These are phyloP conservation scores for Candida vartiovaarae DNA, from an alignment of 805 yeast species.

Conservation along the genomic window DNA sequence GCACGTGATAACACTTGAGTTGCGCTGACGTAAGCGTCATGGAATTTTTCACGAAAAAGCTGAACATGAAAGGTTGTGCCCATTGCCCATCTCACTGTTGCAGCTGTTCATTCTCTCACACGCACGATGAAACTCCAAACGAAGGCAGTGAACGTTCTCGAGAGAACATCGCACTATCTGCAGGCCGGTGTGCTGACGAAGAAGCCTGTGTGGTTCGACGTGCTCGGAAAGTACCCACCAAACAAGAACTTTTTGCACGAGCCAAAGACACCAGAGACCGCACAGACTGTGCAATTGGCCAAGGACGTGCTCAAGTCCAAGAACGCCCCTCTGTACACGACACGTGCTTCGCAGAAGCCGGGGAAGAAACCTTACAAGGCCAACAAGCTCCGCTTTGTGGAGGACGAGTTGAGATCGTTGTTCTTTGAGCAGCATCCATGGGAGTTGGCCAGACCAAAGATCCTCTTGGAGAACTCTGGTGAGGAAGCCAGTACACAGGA, in stretches of 20 bases:
- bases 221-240: conserved; percentile 81
- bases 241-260: conserved; percentile 40
- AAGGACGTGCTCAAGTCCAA: conserved; percentile 12
- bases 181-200: conserved; percentile 58
- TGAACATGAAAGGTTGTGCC: too few species aligned
- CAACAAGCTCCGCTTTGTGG: conserved; percentile 27
- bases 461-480: conserved; percentile 69
- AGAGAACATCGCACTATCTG: conserved; percentile 73
- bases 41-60: too few species aligned
- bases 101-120: background rate
- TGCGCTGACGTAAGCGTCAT: too few species aligned
- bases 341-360: conserved; percentile 18
- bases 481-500: conserved; percentile 47
- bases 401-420: conserved; percentile 75
- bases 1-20: too few species aligned
- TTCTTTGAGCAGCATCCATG: conserved; percentile 95
- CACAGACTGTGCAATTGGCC: conserved; percentile 4
- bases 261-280: conserved; percentile 13
- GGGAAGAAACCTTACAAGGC: conserved; percentile 12
- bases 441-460: conserved; percentile 91
- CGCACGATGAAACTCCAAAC: conserved; percentile 62
- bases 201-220: conserved; percentile 88
- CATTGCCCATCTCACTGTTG: too few species aligned
- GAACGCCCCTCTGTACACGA: conserved; percentile 25
- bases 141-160: conserved; percentile 68